Percentiles rank a stretch among this genome's conserved stretches.
These are phyloP conservation scores for Hypoxylon fragiforme DNA, from an alignment of 495 filamentous ascomycete genomes.

Conservation along the genomic window DNA sequence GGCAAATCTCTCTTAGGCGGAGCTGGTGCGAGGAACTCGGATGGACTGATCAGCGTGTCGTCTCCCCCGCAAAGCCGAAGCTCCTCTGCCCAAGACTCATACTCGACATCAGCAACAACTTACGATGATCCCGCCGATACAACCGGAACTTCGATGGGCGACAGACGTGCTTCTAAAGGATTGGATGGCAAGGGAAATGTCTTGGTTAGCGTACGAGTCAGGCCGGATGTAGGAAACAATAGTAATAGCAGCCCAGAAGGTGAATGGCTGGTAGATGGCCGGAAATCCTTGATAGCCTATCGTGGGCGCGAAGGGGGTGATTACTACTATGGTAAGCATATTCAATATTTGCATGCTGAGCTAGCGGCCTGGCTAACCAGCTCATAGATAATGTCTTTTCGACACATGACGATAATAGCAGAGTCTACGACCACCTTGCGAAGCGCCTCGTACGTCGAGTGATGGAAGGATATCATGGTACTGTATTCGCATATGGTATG, in stretches of 20 bases:
- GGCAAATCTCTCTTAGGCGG: conserved; percentile 67
- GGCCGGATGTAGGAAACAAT: conserved; percentile 71
- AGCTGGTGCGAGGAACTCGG: conserved; percentile 63
- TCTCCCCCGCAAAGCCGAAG: conserved; percentile 86
- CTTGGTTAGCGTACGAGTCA: conserved; percentile 89
- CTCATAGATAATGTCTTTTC: conserved; percentile 89
- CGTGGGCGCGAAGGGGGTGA: conserved; percentile 88
- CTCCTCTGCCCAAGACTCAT: conserved; percentile 87
- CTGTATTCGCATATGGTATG: conserved; percentile 99
- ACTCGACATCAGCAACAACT: conserved; percentile 85
- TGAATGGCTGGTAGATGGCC: conserved; percentile 94
- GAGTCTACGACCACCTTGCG: conserved; percentile 89
- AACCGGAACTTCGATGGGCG: conserved; percentile 39
- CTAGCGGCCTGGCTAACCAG: conserved; percentile 12
- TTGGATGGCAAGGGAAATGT: conserved; percentile 89
- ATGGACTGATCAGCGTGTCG: conserved; percentile 68
- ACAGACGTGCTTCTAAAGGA: conserved; percentile 50
- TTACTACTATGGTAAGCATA: conserved; percentile 80
- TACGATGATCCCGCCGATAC: conserved; percentile 72
- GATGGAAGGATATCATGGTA: conserved; percentile 99
- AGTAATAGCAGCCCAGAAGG: conserved; percentile 66
- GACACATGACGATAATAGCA: conserved; percentile 86
- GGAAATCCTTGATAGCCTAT: conserved; percentile 78
- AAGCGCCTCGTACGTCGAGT: conserved; percentile 94
- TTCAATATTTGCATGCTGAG: neutral